Evolutionary conservation across 352 stramenopile genomes (phyloP).

Genomic region (Phytophthora nicotianae): DNA sequence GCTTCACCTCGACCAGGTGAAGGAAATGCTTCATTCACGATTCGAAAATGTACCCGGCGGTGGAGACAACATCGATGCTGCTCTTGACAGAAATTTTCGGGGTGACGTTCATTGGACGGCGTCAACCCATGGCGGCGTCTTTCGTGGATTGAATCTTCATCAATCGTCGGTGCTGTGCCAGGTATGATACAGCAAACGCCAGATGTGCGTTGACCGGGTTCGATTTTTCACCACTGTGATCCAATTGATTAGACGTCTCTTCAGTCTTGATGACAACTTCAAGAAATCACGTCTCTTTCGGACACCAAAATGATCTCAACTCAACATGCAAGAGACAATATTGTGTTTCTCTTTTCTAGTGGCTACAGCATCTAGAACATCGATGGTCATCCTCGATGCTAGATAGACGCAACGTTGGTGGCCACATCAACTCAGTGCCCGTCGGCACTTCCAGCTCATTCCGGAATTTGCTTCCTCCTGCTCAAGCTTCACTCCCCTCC

Average conservation of each 20-base stretch:
- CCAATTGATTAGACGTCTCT: neutral
- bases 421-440: neutral
- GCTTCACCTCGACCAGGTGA: too few species aligned
- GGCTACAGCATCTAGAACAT: neutral
- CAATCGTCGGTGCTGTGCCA: neutral
- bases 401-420: neutral
- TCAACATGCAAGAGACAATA: neutral
- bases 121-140: neutral
- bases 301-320: neutral
- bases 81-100: too few species aligned
- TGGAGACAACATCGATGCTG: neutral
- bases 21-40: neutral
- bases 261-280: neutral
- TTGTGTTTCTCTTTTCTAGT: neutral
- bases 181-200: neutral
- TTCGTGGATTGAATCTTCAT: neutral
- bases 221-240: neutral
- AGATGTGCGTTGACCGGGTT: neutral
- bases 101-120: too few species aligned
- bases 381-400: neutral
- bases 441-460: constrained; percentile 25
- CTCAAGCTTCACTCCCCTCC: constrained; percentile 12
- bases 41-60: neutral
- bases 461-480: constrained; percentile 32
- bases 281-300: neutral